These are phyloP conservation scores for Coniochaeta hoffmannii DNA, from an alignment of 2,329 filamentous ascomycete species.

Conservation along the genomic window DNA sequence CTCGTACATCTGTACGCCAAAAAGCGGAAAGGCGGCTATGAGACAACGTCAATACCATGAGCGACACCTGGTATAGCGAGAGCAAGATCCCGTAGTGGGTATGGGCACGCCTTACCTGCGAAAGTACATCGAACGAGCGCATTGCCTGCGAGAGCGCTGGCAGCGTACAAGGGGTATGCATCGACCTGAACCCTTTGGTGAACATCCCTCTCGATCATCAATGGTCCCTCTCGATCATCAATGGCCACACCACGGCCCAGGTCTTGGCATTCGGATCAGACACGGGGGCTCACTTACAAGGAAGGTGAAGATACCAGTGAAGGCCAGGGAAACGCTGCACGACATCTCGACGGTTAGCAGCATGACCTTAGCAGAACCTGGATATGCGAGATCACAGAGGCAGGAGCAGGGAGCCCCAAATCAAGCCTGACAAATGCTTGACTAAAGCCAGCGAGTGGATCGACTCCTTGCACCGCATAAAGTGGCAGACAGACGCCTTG, in stretches of 20 bases:
- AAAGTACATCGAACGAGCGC: constrained; percentile 72
- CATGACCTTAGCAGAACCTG: constrained; percentile 17
- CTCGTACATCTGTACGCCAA: constrained; percentile 66
- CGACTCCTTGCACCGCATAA: background rate
- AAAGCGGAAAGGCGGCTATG: constrained; percentile 65
- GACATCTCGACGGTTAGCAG: constrained; percentile 21
- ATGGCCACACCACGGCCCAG: constrained; percentile 7
- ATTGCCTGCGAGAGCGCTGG: constrained; percentile 75
- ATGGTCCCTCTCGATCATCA: constrained; percentile 10
- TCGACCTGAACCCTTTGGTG: constrained; percentile 46
- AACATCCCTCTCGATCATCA: constrained; percentile 9
- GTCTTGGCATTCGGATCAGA: constrained; percentile 1
- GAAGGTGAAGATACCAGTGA: constrained; percentile 82
- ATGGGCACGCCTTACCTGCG: constrained; percentile 39
- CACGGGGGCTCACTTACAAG: constrained; percentile 48
- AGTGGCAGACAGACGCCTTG: background rate
- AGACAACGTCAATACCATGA: background rate
- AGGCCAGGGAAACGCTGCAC: constrained; percentile 65
- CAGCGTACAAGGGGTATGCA: constrained; percentile 68
- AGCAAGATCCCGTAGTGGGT: constrained; percentile 12
- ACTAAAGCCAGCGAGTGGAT: constrained; percentile 14
- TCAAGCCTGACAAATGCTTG: constrained; percentile 21
- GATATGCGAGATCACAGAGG: constrained; percentile 20
- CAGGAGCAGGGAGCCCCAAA: constrained; percentile 1
- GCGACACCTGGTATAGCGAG: background rate